These are phyloP conservation scores for Saussurea involucrata DNA, from an alignment of 129 eudicot genomes.

Conservation along the genomic window DNA sequence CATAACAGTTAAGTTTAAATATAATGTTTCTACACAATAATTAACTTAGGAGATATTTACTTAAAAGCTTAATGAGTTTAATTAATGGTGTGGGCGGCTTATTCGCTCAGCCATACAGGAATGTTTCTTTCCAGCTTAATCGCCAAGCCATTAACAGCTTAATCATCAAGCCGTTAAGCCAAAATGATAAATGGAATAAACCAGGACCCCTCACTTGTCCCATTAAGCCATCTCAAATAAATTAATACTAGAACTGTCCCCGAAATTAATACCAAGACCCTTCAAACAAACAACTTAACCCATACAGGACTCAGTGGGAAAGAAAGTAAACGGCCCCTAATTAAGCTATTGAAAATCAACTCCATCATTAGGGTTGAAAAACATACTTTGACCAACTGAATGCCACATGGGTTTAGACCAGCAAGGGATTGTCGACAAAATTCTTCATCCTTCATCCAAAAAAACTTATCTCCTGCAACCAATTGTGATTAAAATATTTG, in stretches of 20 bases:
- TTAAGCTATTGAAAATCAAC: not conserved
- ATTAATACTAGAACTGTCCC: not conserved
- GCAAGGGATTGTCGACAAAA: conserved; percentile 82
- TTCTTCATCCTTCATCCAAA: conserved; percentile 78
- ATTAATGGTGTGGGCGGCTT: not conserved
- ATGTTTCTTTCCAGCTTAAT: not conserved
- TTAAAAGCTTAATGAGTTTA: not conserved
- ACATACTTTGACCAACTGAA: conserved; percentile 64
- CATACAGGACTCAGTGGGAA: not conserved
- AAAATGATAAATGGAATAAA: not conserved
- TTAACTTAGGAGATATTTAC: not conserved
- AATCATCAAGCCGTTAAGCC: not conserved
- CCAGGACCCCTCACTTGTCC: too few species aligned
- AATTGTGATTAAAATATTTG: not conserved
- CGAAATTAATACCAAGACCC: too few species aligned
- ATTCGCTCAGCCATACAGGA: not conserved
- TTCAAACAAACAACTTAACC: not conserved
- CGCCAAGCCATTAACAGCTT: too few species aligned
- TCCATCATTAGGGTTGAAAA: not conserved
- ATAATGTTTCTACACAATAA: not conserved
- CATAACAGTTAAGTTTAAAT: not conserved
- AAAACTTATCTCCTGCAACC: conserved; percentile 69
- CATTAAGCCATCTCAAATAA: too few species aligned
- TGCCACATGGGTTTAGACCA: conserved; percentile 63
- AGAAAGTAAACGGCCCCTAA: not conserved